Conservation (phyloP, 495 filamentous ascomycete genomes). For the Elaphomyces granulatus region DNA sequence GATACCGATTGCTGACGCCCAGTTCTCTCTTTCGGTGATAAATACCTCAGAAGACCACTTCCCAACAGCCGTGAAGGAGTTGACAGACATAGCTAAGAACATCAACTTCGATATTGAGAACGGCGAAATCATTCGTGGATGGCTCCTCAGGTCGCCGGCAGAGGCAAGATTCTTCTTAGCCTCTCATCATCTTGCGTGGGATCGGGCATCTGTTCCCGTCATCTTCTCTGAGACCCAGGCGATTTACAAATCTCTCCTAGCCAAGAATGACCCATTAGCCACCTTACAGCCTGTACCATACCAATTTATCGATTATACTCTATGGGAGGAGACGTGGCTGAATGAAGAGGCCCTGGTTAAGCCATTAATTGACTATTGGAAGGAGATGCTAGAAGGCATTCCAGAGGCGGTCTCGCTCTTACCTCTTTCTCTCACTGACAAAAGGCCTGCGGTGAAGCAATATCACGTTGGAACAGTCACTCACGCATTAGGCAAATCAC, state of each 20-base stretch:
- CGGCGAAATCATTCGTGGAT: conserved; percentile 11
- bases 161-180: conserved; percentile 1
- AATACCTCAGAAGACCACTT: background rate
- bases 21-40: background rate
- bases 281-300: background rate
- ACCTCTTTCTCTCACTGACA: conserved; percentile 5
- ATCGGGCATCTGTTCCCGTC: conserved; percentile 1
- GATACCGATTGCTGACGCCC: background rate
- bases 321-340: conserved; percentile 1
- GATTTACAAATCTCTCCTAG: conserved; percentile 1
- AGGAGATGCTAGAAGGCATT: conserved; percentile 8
- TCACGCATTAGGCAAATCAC: conserved; percentile 4
- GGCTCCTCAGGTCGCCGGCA: background rate
- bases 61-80: background rate
- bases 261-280: background rate
- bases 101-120: conserved; percentile 14
- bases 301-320: conserved; percentile 1
- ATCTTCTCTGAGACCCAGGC: conserved; percentile 1
- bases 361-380: conserved; percentile 13
- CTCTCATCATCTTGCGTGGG: conserved; percentile 2
- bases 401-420: conserved; percentile 7
- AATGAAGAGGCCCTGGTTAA: conserved; percentile 3
- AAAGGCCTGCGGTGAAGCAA: conserved; percentile 1
- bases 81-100: background rate
- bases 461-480: conserved; percentile 1